phyloP scores from a whole-genome alignment of 1,139 yeast genomes.

The Candida sojae region DNA sequence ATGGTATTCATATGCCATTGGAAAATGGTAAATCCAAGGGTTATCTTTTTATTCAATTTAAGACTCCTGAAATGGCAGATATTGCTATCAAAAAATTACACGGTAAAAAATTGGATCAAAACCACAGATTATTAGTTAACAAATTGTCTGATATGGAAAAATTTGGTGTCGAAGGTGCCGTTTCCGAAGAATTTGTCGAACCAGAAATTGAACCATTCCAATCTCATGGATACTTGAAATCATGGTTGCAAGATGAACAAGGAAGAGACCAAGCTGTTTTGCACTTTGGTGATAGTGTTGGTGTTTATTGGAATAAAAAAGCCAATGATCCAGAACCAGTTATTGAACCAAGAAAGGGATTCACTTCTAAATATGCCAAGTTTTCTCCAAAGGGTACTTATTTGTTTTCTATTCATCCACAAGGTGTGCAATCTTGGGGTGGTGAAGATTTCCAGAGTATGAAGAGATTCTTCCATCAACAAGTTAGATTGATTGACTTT shows the following conservation, averaged over 20 bases:
- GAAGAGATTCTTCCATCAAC: constrained; percentile 83
- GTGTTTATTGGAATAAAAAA: constrained; percentile 85
- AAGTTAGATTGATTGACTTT: constrained; percentile 86
- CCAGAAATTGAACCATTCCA: constrained; percentile 73
- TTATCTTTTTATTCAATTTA: constrained; percentile 83
- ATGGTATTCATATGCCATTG: constrained; percentile 79
- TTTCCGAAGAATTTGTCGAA: constrained; percentile 63
- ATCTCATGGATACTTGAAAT: constrained; percentile 77
- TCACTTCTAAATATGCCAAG: constrained; percentile 85
- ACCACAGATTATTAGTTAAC: constrained; percentile 87
- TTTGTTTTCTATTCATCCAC: constrained; percentile 85
- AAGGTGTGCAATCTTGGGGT: constrained; percentile 97
- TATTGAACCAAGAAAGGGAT: constrained; percentile 75
- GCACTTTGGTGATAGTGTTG: constrained; percentile 80
- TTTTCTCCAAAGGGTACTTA: constrained; percentile 95
- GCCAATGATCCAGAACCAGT: constrained; percentile 74
- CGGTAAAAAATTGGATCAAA: constrained; percentile 90
- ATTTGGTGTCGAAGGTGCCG: constrained; percentile 68
- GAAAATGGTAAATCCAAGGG: constrained; percentile 85
- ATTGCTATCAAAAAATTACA: constrained; percentile 80
- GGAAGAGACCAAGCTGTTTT: constrained; percentile 91
- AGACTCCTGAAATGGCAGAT: constrained; percentile 64
- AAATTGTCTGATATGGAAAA: constrained; percentile 83
- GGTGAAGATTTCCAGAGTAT: constrained; percentile 77
- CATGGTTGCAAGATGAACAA: constrained; percentile 87